Evolutionary conservation across 2,329 filamentous ascomycete species (phyloP), one percentile per base, ranked within the genome.

Genomic region (Cercospora brassicicola): DNA sequence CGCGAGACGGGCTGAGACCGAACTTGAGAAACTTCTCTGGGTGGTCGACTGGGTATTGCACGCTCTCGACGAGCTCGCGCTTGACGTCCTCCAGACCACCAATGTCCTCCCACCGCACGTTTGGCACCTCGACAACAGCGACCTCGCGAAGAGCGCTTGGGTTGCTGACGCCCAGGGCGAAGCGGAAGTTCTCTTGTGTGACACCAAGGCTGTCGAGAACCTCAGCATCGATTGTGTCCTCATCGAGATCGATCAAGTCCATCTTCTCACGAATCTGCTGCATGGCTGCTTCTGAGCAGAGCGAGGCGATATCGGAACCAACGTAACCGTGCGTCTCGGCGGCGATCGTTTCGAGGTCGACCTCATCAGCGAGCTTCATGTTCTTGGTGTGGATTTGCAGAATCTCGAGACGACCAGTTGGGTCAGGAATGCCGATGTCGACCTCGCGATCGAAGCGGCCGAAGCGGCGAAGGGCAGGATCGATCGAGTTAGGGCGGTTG

Each of bases 11-110:
- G 69, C 94, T 97, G 77, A 99, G 90, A 82, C 95, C 96, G 73
- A 99, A 99, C 86, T 99, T 99, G 89, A 97, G 93, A 90, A 98
- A 99, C 86, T 96, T 98, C 83, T 99, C 96, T 76, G 95, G 96
- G 79, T 99, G 95, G 81, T 99, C 95, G 82, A 99, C 95, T 26
- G 95, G 96, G 84, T 99, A 99, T 82, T 99, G 95, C 59, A 99
- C 94, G 79, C 90, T 94, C 86, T 99, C 95, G 86, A 96, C 95
- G 82, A 99, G 94, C 81, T 99, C 95, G 84, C 95, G 93, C 91
- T 99, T 99, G 90, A 99, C 95, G 56, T 90, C 90, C 82, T 97
- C 93, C 79, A 99, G 88, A 84, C 95, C 95, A 90, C 95, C 96
- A 83, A 99, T 98, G 79, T 99, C 95, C 83, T 99, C 95, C 95